Evolutionary conservation across 208 protist genomes (phyloP).

Genomic region (Crithidia fasciculata): DNA sequence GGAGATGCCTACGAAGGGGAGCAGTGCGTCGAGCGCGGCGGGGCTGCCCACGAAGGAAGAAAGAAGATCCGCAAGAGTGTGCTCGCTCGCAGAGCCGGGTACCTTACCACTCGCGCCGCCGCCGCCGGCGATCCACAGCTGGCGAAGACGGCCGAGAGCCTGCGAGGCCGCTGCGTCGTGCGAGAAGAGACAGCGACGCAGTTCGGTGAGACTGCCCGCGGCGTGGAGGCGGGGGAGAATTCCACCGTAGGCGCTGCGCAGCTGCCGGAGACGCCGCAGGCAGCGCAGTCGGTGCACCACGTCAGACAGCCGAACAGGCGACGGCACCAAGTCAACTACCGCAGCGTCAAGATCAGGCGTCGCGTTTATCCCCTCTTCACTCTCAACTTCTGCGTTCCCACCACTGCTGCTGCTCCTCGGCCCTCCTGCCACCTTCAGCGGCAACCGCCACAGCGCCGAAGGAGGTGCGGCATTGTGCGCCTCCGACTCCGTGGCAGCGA

Average conservation of each 20-base stretch:
- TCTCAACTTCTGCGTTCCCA: background rate
- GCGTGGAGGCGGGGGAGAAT: conserved; percentile 44
- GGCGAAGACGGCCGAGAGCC: conserved; percentile 9
- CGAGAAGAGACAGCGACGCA: conserved; percentile 37
- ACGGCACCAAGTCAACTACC: conserved; percentile 19
- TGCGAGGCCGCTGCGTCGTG: conserved; percentile 23
- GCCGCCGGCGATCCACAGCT: background rate
- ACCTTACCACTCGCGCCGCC: background rate
- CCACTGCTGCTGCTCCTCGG: background rate
- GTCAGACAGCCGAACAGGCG: conserved; percentile 34
- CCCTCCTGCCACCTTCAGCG: background rate
- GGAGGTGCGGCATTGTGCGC: background rate
- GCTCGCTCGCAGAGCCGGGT: background rate
- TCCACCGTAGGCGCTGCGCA: conserved; percentile 38
- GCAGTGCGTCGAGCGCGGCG: conserved; percentile 32
- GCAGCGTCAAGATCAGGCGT: background rate
- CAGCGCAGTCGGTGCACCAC: conserved; percentile 44
- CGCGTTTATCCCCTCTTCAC: background rate
- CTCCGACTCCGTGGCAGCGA: background rate
- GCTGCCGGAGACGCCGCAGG: conserved; percentile 55
- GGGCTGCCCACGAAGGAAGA: conserved; percentile 28
- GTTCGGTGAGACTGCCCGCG: conserved; percentile 26
- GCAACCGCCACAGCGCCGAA: background rate
- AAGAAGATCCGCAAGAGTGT: conserved; percentile 7
- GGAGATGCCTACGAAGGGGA: conserved; percentile 47